These are phyloP conservation scores for Kuraishia capsulata DNA, from an alignment of 805 yeast species.

Conservation along the genomic window DNA sequence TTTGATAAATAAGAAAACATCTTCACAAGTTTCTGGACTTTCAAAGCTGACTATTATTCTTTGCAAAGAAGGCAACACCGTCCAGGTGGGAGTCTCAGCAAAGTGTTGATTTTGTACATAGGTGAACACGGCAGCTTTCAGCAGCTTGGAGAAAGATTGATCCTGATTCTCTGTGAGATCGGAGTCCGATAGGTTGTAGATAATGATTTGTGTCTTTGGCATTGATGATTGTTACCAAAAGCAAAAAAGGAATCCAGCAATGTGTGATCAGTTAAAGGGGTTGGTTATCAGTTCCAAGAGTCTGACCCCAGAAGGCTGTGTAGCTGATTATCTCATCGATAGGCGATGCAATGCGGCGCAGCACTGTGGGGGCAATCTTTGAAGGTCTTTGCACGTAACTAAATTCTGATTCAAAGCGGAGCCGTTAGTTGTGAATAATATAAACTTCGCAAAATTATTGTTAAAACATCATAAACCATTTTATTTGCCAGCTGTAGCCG, in stretches of 20 bases:
- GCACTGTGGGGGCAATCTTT: too few relatives aligned
- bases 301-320: too few relatives aligned
- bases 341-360: too few relatives aligned
- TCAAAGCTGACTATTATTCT: slow-evolving; percentile 1
- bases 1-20: neutral
- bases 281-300: too few relatives aligned
- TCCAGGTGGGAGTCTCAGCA: neutral
- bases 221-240: neutral
- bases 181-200: neutral
- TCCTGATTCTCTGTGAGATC: neutral
- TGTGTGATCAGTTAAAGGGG: too few relatives aligned
- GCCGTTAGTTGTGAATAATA: too few relatives aligned
- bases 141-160: neutral
- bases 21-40: neutral
- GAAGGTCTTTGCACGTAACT: too few relatives aligned
- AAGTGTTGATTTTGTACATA: neutral
- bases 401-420: too few relatives aligned
- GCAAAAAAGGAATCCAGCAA: neutral
- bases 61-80: slow-evolving; percentile 1
- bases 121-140: neutral
- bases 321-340: too few relatives aligned
- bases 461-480: too few relatives aligned
- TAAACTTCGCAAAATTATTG: too few relatives aligned
- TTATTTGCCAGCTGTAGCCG: too few relatives aligned
- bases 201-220: slow-evolving; percentile 2